These are phyloP conservation scores for Silene uniflora DNA, from an alignment of 148 eudicot species.

Conservation along the genomic window DNA sequence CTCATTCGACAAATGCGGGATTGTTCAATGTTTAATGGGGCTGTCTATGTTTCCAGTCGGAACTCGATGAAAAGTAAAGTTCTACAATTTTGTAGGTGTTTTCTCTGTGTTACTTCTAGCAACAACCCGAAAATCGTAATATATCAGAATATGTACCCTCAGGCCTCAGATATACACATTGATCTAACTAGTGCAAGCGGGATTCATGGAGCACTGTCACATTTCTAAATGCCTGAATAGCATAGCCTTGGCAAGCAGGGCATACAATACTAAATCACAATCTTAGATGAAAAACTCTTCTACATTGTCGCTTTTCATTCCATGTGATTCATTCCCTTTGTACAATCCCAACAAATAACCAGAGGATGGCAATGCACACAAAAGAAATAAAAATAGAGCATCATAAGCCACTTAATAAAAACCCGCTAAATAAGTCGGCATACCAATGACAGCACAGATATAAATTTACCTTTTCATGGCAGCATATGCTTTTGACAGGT, in stretches of 20 bases:
- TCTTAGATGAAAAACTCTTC: no score
- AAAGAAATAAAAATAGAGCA: background rate
- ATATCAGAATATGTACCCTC: background rate
- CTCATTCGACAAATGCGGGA: background rate
- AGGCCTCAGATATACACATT: no score
- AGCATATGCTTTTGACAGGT: constrained; percentile 88
- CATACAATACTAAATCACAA: background rate
- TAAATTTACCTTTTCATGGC: constrained; percentile 75
- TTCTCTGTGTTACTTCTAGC: no score
- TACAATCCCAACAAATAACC: background rate
- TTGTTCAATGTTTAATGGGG: background rate
- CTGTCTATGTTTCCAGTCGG: background rate
- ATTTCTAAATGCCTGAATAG: background rate
- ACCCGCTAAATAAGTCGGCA: background rate
- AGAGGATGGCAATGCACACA: background rate
- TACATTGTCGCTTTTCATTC: no score
- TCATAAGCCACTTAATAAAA: background rate
- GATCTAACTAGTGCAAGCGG: no score
- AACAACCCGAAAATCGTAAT: no score
- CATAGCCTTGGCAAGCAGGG: background rate
- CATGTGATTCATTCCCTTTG: background rate
- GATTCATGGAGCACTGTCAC: no score
- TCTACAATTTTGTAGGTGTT: no score
- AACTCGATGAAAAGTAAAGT: no score
- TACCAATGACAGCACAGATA: constrained; percentile 4